Percentiles rank a stretch among this genome's conserved stretches.
phyloP scores from a whole-genome alignment of 1,139 yeast genomes.

The Citeromyces siamensis region DNA sequence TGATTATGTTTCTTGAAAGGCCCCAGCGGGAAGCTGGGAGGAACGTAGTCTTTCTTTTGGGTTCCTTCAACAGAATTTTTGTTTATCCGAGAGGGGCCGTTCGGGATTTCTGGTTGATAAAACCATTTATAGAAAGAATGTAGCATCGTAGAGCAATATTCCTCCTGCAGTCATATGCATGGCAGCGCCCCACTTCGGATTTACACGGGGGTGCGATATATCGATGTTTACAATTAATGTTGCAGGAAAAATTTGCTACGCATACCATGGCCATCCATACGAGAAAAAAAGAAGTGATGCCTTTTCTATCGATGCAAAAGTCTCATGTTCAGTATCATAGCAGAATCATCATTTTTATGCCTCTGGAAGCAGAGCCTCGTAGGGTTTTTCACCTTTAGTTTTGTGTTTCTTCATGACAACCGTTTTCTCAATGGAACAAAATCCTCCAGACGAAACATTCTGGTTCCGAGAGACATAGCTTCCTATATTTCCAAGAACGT shows the following conservation, averaged over 20 bases:
- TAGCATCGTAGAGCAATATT: too few relatives aligned
- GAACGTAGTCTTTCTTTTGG: neutral
- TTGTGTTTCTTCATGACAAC: neutral
- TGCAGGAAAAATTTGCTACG: too few relatives aligned
- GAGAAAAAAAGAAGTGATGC: too few relatives aligned
- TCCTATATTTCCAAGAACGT: neutral
- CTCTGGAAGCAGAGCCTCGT: neutral
- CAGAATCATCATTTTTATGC: too few relatives aligned
- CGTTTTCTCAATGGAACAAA: neutral
- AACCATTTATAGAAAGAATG: neutral
- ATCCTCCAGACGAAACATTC: neutral
- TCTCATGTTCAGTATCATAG: too few relatives aligned
- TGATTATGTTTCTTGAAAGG: conserved; percentile 4
- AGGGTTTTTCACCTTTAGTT: neutral
- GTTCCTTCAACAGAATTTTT: neutral
- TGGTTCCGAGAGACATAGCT: neutral
- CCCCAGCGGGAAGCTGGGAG: conserved; percentile 5
- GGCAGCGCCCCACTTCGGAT: too few relatives aligned
- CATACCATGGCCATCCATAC: too few relatives aligned
- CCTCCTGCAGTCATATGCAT: too few relatives aligned
- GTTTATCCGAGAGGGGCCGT: neutral
- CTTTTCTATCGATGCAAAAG: too few relatives aligned
- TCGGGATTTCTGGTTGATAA: neutral
- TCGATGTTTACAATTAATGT: too few relatives aligned
- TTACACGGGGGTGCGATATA: too few relatives aligned